These are phyloP conservation scores for Aurantiochytrium sp. DNA, from an alignment of 108 stramenopile genomes.

Conservation along the genomic window DNA sequence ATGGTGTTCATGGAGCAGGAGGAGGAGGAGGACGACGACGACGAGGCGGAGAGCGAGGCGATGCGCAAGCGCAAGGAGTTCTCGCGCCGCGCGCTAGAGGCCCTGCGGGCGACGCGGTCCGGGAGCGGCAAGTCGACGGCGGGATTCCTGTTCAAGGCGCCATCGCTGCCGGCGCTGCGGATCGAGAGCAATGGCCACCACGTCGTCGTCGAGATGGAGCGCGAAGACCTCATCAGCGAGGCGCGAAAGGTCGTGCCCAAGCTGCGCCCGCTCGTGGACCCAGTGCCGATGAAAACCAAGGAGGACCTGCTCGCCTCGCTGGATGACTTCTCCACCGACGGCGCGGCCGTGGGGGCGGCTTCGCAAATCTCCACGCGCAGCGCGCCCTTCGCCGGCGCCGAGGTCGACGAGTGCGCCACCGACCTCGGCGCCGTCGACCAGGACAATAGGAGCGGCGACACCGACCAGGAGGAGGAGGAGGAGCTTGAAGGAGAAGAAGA, in stretches of 20 bases:
- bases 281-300: not conserved
- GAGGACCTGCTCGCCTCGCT: not conserved
- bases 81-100: not conserved
- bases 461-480: no score
- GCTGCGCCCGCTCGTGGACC: not conserved
- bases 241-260: constrained; percentile 8
- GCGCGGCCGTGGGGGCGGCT: not conserved
- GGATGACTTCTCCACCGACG: not conserved
- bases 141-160: not conserved
- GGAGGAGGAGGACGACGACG: not conserved
- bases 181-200: not conserved
- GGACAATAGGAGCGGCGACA: no score
- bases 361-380: no score
- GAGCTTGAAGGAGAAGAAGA: no score
- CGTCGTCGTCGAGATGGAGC: not conserved
- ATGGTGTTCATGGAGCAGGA: not conserved
- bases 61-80: not conserved
- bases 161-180: not conserved
- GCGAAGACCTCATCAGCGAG: not conserved
- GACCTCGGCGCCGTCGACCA: no score
- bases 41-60: not conserved
- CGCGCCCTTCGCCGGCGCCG: no score
- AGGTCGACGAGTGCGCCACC: no score
- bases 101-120: not conserved
- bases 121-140: not conserved